Percentiles rank a stretch among this genome's conserved stretches.
phyloP scores from a whole-genome alignment of 2,329 filamentous ascomycete genomes.

The Beauveria rudraprayagi region DNA sequence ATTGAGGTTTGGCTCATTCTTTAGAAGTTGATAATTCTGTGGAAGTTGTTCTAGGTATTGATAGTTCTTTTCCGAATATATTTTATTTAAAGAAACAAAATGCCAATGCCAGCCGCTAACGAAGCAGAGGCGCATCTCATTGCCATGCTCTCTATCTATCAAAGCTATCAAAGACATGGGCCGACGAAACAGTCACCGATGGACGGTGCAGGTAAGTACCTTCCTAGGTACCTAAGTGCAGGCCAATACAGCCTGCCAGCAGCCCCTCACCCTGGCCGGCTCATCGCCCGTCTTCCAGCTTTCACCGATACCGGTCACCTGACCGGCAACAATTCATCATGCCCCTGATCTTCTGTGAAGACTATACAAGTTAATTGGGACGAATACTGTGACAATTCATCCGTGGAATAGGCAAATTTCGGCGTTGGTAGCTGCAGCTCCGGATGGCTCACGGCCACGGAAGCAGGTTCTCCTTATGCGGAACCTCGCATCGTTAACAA shows the following conservation, averaged over 20 bases:
- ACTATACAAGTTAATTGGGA: not conserved
- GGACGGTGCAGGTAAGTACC: not conserved
- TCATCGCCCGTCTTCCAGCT: not conserved
- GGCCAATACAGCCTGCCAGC: no score
- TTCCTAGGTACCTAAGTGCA: not conserved
- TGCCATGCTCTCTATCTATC: not conserved
- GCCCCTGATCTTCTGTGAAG: not conserved
- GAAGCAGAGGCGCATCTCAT: not conserved
- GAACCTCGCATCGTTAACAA: no score
- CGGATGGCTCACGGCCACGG: not conserved
- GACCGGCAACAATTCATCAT: slow-evolving; percentile 1
- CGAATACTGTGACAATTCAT: not conserved
- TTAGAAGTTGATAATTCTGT: not conserved
- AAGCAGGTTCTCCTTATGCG: not conserved
- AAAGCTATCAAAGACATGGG: not conserved
- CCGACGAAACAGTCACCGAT: not conserved
- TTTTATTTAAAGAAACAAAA: not conserved
- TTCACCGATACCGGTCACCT: slow-evolving; percentile 10
- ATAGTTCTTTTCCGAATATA: not conserved
- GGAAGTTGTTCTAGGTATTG: not conserved
- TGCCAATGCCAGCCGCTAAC: not conserved
- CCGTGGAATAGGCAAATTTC: not conserved
- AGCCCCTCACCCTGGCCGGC: not conserved
- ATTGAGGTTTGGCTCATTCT: not conserved
- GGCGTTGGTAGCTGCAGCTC: not conserved